Evolutionary conservation across 2,329 filamentous ascomycete species (phyloP).

Genomic region (Geosmithia morbida): DNA sequence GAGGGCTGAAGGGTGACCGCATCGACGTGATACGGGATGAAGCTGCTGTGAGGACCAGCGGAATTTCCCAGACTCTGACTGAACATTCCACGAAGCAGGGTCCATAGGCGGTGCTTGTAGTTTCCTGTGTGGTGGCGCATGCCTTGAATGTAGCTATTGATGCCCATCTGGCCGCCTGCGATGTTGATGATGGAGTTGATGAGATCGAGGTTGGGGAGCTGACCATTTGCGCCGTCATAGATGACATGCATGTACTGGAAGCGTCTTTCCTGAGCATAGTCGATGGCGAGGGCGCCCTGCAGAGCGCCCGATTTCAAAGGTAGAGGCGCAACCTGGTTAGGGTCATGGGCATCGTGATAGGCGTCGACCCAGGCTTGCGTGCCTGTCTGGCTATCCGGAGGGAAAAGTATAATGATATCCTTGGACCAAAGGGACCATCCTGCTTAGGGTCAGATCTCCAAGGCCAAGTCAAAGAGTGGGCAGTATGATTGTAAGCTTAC

Average conservation of each 20-base stretch:
- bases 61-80: slow-evolving; percentile 82
- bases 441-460: slow-evolving; percentile 11
- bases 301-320: slow-evolving; percentile 86
- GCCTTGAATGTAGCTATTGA: slow-evolving; percentile 68
- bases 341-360: slow-evolving; percentile 80
- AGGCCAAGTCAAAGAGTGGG: background rate
- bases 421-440: slow-evolving; percentile 98
- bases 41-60: slow-evolving; percentile 83
- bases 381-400: slow-evolving; percentile 77
- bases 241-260: slow-evolving; percentile 84
- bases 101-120: slow-evolving; percentile 70
- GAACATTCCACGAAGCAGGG: slow-evolving; percentile 85
- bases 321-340: slow-evolving; percentile 55
- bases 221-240: slow-evolving; percentile 92
- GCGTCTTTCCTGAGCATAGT: slow-evolving; percentile 72
- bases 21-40: slow-evolving; percentile 96
- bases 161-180: slow-evolving; percentile 82
- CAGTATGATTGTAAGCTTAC: slow-evolving; percentile 21
- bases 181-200: slow-evolving; percentile 89
- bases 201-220: slow-evolving; percentile 87
- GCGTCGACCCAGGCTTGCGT: slow-evolving; percentile 96
- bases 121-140: slow-evolving; percentile 72
- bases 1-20: slow-evolving; percentile 86
- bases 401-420: slow-evolving; percentile 85
- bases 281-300: slow-evolving; percentile 84